Evolutionary conservation across 2,329 filamentous ascomycete genomes (phyloP).

Genomic region (Tolypocladium endophyticum): DNA sequence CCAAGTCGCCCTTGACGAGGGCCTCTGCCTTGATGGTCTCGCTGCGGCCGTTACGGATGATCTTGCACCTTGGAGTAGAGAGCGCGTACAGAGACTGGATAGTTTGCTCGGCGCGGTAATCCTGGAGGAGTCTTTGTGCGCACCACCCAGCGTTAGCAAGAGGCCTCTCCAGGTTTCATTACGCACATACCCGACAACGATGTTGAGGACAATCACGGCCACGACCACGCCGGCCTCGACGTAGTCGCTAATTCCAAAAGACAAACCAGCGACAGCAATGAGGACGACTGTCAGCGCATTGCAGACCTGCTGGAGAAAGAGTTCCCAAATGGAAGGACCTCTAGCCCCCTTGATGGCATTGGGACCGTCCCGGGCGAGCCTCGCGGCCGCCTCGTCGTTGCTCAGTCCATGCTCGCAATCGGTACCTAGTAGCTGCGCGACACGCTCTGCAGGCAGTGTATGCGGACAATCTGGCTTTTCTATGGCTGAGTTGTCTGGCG

Average conservation of each 20-base stretch:
- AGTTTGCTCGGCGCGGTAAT: slow-evolving; percentile 51
- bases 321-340: slow-evolving; percentile 62
- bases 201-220: slow-evolving; percentile 57
- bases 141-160: neutral
- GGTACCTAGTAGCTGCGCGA: slow-evolving; percentile 28
- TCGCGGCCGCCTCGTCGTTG: slow-evolving; percentile 50
- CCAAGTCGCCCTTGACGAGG: slow-evolving; percentile 57
- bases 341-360: slow-evolving; percentile 64
- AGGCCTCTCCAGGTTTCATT: too few species aligned
- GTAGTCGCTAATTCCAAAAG: slow-evolving; percentile 54
- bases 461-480: slow-evolving; percentile 24
- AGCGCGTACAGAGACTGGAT: slow-evolving; percentile 50
- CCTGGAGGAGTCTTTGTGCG: slow-evolving; percentile 42
- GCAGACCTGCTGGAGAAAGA: slow-evolving; percentile 66
- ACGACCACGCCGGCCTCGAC: slow-evolving; percentile 54
- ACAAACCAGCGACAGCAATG: slow-evolving; percentile 62
- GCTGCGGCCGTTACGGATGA: slow-evolving; percentile 41
- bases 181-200: slow-evolving; percentile 47
- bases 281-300: slow-evolving; percentile 69
- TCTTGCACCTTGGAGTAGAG: slow-evolving; percentile 48
- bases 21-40: slow-evolving; percentile 42
- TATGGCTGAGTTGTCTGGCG: slow-evolving; percentile 22
- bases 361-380: slow-evolving; percentile 54
- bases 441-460: slow-evolving; percentile 22
- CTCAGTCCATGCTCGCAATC: slow-evolving; percentile 49